A percentile compares a stretch with the other conserved stretches of the same genome.
These are phyloP conservation scores for Parascedosporium putredinis DNA, from an alignment of 2,329 filamentous ascomycete genomes.

Conservation along the genomic window DNA sequence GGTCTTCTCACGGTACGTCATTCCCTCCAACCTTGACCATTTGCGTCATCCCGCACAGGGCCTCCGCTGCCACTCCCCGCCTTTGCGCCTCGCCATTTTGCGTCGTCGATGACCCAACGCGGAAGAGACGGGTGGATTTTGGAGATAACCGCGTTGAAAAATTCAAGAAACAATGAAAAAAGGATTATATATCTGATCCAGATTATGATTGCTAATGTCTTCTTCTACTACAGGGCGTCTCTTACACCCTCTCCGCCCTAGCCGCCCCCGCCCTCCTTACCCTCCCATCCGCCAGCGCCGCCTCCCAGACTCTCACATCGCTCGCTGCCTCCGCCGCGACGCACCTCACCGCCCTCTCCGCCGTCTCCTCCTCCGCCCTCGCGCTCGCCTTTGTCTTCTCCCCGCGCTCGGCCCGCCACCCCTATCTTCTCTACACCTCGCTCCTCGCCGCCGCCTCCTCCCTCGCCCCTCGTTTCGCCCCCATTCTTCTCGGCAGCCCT, in stretches of 20 bases:
- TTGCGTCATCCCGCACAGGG: neutral
- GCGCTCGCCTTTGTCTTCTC: slow-evolving; percentile 70
- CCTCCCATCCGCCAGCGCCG: slow-evolving; percentile 64
- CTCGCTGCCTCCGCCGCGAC: slow-evolving; percentile 52
- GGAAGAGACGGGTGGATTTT: too few relatives aligned
- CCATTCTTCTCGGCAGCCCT: slow-evolving; percentile 24
- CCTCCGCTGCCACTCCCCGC: neutral
- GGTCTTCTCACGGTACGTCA: slow-evolving; percentile 73
- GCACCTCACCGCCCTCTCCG: slow-evolving; percentile 57
- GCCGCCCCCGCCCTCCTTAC: slow-evolving; percentile 71
- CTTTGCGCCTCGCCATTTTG: neutral
- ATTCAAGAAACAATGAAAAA: too few relatives aligned
- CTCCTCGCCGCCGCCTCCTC: slow-evolving; percentile 55
- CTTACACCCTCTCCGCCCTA: slow-evolving; percentile 70
- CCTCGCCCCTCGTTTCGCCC: slow-evolving; percentile 38
- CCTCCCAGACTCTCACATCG: slow-evolving; percentile 59
- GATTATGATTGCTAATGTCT: neutral
- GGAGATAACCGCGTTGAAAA: too few relatives aligned
- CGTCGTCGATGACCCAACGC: too few relatives aligned
- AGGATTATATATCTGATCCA: neutral
- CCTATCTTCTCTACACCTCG: slow-evolving; percentile 81
- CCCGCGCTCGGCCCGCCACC: slow-evolving; percentile 65
- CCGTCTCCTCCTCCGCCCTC: slow-evolving; percentile 61
- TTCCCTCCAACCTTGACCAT: too few relatives aligned
- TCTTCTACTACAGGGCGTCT: slow-evolving; percentile 57